A percentile compares a stretch with the other conserved stretches of the same genome.
Evolutionary conservation across 495 filamentous ascomycete species (phyloP).

Genomic region (Eremomyces bilateralis): DNA sequence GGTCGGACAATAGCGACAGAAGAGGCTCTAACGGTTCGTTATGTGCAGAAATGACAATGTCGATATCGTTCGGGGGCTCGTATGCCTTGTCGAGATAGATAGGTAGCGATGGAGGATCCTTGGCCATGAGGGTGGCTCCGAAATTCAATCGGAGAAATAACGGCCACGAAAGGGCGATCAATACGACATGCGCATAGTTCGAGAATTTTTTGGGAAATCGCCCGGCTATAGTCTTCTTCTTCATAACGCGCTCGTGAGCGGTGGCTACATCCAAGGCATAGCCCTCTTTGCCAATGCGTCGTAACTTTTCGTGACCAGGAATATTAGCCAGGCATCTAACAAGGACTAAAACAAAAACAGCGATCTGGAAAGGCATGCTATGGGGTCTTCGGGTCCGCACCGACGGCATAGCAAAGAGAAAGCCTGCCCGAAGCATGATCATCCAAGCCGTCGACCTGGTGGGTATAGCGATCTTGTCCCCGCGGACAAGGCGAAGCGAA

Average conservation of each 20-base stretch:
- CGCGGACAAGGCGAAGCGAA: too few relatives aligned
- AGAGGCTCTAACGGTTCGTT: constrained; percentile 14
- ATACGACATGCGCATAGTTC: neutral
- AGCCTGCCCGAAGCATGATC: too few relatives aligned
- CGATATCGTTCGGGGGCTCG: constrained; percentile 5
- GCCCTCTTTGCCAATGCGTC: too few relatives aligned
- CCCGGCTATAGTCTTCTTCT: neutral
- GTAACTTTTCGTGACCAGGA: too few relatives aligned
- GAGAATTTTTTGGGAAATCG: neutral
- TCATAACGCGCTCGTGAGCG: neutral
- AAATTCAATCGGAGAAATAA: neutral
- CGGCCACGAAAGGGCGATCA: neutral
- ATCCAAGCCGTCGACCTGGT: too few relatives aligned
- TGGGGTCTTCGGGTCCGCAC: too few relatives aligned
- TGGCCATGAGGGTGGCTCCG: constrained; percentile 2
- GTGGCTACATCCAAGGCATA: neutral
- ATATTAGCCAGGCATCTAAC: too few relatives aligned
- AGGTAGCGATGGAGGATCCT: neutral
- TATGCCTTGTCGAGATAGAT: constrained; percentile 2
- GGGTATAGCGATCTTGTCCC: too few relatives aligned
- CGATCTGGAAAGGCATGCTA: too few relatives aligned
- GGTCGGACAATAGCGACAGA: constrained; percentile 9
- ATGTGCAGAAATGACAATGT: constrained; percentile 23
- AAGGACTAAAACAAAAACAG: too few relatives aligned
- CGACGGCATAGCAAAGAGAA: too few relatives aligned